These are phyloP conservation scores for Cinnamomum chago DNA, from an alignment of 164 flowering plant species.

Conservation along the genomic window DNA sequence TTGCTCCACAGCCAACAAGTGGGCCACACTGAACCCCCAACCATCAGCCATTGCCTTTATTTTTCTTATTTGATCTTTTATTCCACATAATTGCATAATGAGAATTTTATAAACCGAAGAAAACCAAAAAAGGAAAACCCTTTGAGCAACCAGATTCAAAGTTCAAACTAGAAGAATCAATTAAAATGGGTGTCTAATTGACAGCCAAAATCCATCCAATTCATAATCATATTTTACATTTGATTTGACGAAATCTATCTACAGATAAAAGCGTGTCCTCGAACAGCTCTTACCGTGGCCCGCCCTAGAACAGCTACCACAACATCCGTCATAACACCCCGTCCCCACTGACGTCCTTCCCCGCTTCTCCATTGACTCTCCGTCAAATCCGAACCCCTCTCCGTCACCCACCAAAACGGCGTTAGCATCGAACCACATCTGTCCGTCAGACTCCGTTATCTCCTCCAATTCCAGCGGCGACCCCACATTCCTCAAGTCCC, in stretches of 20 bases:
- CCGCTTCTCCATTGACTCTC: neutral
- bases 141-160: too few relatives aligned
- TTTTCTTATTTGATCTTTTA: too few relatives aligned
- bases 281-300: neutral
- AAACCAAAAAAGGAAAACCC: too few relatives aligned
- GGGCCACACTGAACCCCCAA: too few relatives aligned
- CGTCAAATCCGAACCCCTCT: neutral
- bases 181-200: neutral
- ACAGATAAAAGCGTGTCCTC: neutral
- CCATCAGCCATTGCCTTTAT: too few relatives aligned
- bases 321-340: slow-evolving; percentile 20
- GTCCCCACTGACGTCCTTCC: slow-evolving; percentile 18
- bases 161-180: neutral
- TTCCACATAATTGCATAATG: too few relatives aligned
- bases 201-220: neutral
- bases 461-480: slow-evolving; percentile 26
- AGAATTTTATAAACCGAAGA: too few relatives aligned
- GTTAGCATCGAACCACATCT: slow-evolving; percentile 63
- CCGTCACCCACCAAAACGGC: slow-evolving; percentile 38
- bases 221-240: neutral
- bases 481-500: slow-evolving; percentile 22
- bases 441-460: slow-evolving; percentile 35
- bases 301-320: slow-evolving; percentile 9
- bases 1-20: too few relatives aligned
- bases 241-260: neutral